phyloP scores from a whole-genome alignment of 2,329 filamentous ascomycete species.

The Aspergillus jensenii region DNA sequence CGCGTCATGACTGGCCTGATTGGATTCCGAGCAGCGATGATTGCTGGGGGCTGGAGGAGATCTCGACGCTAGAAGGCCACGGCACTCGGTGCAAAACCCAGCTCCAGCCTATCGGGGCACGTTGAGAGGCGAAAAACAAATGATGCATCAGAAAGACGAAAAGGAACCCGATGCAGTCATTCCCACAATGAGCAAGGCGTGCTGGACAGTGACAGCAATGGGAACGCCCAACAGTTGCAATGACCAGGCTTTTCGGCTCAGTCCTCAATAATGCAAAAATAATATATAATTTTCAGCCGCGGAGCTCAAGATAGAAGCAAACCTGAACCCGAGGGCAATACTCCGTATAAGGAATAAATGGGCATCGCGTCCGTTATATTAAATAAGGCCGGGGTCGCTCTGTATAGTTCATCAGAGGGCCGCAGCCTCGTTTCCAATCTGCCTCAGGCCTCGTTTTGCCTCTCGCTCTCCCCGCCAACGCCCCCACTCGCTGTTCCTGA shows the following conservation, averaged over 20 bases:
- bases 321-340: not conserved
- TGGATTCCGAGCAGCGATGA: not conserved
- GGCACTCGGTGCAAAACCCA: not conserved
- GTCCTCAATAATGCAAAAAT: not conserved
- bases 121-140: not conserved
- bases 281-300: not conserved
- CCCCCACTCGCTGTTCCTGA: not conserved
- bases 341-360: not conserved
- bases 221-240: not conserved
- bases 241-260: not conserved
- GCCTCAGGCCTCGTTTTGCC: not conserved
- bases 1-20: not conserved
- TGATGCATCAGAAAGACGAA: not conserved
- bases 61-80: not conserved
- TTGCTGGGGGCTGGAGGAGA: not conserved
- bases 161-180: slow-evolving; percentile 4
- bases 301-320: not conserved
- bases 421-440: not conserved
- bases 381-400: not conserved
- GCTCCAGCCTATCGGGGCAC: not conserved
- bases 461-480: not conserved
- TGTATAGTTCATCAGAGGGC: not conserved
- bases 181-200: slow-evolving; percentile 4
- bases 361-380: not conserved
- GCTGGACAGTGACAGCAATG: not conserved